Evolutionary conservation across 768 basidiomycete genomes (phyloP).

Genomic region (Porphyrellus cyaneotinctus): DNA sequence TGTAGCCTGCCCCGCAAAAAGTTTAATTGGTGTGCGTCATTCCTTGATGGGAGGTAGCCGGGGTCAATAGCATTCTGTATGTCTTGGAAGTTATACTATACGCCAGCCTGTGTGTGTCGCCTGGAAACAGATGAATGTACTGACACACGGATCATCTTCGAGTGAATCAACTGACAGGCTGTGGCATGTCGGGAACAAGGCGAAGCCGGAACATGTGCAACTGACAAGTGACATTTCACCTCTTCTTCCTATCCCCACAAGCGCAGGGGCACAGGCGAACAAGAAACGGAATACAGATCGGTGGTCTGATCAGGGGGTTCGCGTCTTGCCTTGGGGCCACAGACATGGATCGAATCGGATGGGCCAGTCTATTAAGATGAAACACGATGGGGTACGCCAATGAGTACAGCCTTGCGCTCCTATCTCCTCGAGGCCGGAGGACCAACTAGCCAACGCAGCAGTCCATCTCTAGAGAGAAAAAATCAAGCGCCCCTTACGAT

Average conservation of each 20-base stretch:
- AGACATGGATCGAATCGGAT: not conserved
- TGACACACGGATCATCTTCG: slow-evolving; percentile 14
- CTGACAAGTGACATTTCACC: not conserved
- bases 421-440: not conserved
- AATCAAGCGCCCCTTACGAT: not conserved
- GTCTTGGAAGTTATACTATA: not conserved
- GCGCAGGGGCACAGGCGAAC: not conserved
- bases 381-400: slow-evolving; percentile 1
- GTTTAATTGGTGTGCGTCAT: slow-evolving; percentile 20
- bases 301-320: not conserved
- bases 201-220: not conserved
- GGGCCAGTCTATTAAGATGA: not conserved
- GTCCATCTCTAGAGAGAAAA: not conserved
- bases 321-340: not conserved
- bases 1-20: slow-evolving; percentile 8
- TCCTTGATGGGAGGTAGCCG: slow-evolving; percentile 6
- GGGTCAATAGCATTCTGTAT: not conserved
- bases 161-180: not conserved
- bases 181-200: not conserved
- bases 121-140: not conserved
- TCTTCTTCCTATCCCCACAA: not conserved
- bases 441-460: not conserved
- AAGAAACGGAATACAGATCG: not conserved
- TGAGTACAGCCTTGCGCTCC: not conserved
- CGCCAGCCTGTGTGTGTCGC: not conserved